Evolutionary conservation across 2,329 filamentous ascomycete genomes (phyloP), one percentile per base, ranked within the genome.

Genomic region (Mycosphaerella arachidis): DNA sequence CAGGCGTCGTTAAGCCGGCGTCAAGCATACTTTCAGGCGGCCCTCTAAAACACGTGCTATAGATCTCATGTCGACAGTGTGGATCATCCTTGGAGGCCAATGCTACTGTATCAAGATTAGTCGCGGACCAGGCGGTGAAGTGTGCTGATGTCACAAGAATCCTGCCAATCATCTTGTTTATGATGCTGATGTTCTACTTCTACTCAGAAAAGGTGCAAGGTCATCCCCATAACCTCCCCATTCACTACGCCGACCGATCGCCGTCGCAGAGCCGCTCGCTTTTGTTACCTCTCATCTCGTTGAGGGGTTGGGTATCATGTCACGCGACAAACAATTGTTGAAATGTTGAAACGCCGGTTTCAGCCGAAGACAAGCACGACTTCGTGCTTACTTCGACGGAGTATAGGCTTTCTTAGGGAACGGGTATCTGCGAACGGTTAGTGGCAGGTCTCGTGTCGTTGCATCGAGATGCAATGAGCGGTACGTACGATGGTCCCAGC

Each of bases 401-500:
- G 67, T 66, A 67, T 74, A 75, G 30, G 73, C 68, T 70, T 75
- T 68, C 71, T 74, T 74, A 16, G 73, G 73, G 66, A 69, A 73
- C 33, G 73, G 73, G 63, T 72, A 74, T 10, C 72, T 74, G 63
- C 52, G 24, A 51, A 51, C 12, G 27, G 50, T 52, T 20, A 52
- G 50, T 33, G 50, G 29, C 29, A 18, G 6, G 30, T 30, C 24
- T 30, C 29, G 50, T 30, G 18, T 16, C 27, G 29, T 33, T 52
- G 30, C 50, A 35, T 29, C 20, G 20, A 30, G 53, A 10, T 33
- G 9, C 31, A 18, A 35, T 48, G 55, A n/a, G 40, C 40, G 33
- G 54, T 59, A 89, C 90, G 83, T 88, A 97, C 89, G 92, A 94
- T 78, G 93, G 92, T 71, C 94, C 94, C 70, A 97, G 82, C 80